Evolutionary conservation across 2,329 filamentous ascomycete genomes (phyloP).

Genomic region (Leptographium procerum): DNA sequence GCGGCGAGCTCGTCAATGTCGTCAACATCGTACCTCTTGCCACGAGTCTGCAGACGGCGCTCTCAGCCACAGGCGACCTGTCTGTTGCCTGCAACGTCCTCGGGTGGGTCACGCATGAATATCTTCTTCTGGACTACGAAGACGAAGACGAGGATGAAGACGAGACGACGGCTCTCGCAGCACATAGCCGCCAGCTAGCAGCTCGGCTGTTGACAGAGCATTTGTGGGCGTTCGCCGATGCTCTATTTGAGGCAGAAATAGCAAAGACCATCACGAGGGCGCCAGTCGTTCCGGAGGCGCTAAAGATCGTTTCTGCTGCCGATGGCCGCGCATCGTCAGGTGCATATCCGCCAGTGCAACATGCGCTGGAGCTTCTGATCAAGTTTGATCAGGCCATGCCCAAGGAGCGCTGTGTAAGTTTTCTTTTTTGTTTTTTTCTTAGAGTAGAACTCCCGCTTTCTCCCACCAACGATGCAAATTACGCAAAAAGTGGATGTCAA

Average conservation of each 20-base stretch:
- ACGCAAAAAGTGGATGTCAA: background rate
- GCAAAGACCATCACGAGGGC: conserved; percentile 41
- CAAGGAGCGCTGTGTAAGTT: conserved; percentile 45
- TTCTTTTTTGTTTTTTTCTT: background rate
- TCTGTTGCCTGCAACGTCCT: conserved; percentile 42
- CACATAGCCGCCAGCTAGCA: conserved; percentile 44
- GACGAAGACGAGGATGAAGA: conserved; percentile 29
- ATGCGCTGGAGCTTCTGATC: conserved; percentile 44
- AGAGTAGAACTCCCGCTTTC: too few species aligned
- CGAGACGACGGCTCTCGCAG: conserved; percentile 30
- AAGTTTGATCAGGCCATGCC: conserved; percentile 56
- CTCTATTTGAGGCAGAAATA: conserved; percentile 42
- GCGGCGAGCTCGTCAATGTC: conserved; percentile 40
- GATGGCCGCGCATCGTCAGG: conserved; percentile 41
- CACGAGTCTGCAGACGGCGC: conserved; percentile 33
- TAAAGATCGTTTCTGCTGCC: conserved; percentile 39
- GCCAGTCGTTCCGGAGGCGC: conserved; percentile 30
- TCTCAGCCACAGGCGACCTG: conserved; percentile 36
- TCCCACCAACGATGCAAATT: too few species aligned
- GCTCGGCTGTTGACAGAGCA: conserved; percentile 44
- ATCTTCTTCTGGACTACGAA: conserved; percentile 43
- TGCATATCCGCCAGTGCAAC: conserved; percentile 45
- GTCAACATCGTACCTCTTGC: conserved; percentile 43
- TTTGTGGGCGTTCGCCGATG: conserved; percentile 45
- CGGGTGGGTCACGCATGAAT: conserved; percentile 47